Evolutionary conservation across 2,329 filamentous ascomycete species (phyloP), one percentile per base, ranked within the genome.

Genomic region (Fusarium kyushuense): DNA sequence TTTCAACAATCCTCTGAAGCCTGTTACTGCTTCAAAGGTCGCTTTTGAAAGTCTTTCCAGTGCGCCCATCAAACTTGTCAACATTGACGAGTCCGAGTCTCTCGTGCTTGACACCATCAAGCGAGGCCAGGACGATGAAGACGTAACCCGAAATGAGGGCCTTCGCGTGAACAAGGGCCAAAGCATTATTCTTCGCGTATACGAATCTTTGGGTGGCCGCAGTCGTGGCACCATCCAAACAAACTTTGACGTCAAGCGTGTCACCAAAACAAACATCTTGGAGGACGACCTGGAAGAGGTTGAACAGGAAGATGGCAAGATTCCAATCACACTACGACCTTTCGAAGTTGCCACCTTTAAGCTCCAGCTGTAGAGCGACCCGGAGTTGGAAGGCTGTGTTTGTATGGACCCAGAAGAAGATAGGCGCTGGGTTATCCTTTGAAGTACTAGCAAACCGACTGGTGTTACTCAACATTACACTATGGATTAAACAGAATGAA

Each of bases 41-140:
- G 63, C 69, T 10, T 65, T 79, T 23, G 71, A 77, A 30, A 72
- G 49, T 46, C 67, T 76, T 14, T 65, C 70, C 2, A 62, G 68
- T 21, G 73, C 76, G 2, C 87, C 91, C 0, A 87, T 97, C 75
- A 86, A 86, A 63, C 80, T 97, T n/a, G 83, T 84, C 2, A 90
- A 90, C 45, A 84, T 85, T 43, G 79, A 80, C 48, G 75, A 76
- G 29, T 79, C 79, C 23, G 77, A 84, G 12, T 90, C 91, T 4
- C 82, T 99, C 21, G 83, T 99, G 5, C 83, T 99, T 1, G 96
- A 99, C 76, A 91, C 90, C 1, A 86, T 99, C 78, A 99, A 99
- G 85, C 90, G 96, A 58, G 96, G 93, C n/a, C 92, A 95, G 76
- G 92, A 95, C 72, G 92, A 95, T 70, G 89, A 91, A 74, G 92